Conservation (phyloP, 257 asterid genomes). For the Penstemon newberryi region DNA sequence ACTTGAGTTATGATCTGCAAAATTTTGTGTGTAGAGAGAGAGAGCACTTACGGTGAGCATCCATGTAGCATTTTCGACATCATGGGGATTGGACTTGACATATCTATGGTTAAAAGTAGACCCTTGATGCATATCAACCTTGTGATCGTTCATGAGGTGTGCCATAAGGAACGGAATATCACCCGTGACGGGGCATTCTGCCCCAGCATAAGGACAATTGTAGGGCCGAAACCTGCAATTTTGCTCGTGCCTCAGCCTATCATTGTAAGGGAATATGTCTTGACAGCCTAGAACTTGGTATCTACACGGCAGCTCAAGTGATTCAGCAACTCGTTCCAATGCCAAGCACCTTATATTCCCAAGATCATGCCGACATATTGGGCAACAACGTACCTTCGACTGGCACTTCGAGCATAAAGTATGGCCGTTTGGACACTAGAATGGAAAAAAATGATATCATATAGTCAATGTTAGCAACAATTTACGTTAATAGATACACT, state of each 20-base stretch:
- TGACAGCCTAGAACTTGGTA: slow-evolving; percentile 50
- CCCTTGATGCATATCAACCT: slow-evolving; percentile 60
- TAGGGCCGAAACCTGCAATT: slow-evolving; percentile 53
- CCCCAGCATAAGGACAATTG: slow-evolving; percentile 57
- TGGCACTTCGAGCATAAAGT: slow-evolving; percentile 59
- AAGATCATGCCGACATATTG: slow-evolving; percentile 53
- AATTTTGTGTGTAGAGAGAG: not conserved
- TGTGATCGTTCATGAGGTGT: slow-evolving; percentile 58
- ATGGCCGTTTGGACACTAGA: slow-evolving; percentile 63
- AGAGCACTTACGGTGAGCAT: slow-evolving; percentile 52
- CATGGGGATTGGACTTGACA: slow-evolving; percentile 53
- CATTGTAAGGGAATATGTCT: slow-evolving; percentile 47
- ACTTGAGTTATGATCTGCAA: no score
- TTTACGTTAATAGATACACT: not conserved
- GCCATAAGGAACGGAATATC: slow-evolving; percentile 47
- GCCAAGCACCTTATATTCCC: slow-evolving; percentile 66
- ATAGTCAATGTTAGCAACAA: slow-evolving; percentile 4
- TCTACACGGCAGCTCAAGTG: slow-evolving; percentile 56
- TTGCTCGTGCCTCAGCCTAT: slow-evolving; percentile 46
- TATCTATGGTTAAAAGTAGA: slow-evolving; percentile 62
- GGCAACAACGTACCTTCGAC: slow-evolving; percentile 46
- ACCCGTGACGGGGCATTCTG: slow-evolving; percentile 50
- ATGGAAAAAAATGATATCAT: slow-evolving; percentile 5
- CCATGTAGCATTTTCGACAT: slow-evolving; percentile 58
- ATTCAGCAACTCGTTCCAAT: slow-evolving; percentile 54